Base-by-base conservation (phyloP, 495 filamentous ascomycete species). In the Neurospora sp. region DNA sequence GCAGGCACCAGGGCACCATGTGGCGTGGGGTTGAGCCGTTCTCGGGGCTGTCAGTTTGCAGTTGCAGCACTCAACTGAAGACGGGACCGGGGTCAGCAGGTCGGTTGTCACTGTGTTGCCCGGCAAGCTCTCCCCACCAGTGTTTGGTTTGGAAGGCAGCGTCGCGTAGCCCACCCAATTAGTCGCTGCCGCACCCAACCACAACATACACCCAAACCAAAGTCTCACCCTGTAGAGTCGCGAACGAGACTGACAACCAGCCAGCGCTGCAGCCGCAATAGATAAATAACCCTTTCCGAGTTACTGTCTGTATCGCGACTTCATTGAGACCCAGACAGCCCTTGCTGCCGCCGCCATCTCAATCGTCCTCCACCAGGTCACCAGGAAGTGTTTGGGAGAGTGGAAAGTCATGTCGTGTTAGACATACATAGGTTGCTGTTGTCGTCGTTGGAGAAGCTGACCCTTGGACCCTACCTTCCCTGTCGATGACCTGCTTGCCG, bases 121-220 rank as follows among this genome's bases (percentile, higher is more conserved):
- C 73, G 77, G 76, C 74, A 77, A 74, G 78, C 74, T 74, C 70
- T 73, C 71, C 47, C 71, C 71, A 68, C 70, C 65, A 65, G 27
- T 61, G 53, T 35, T 61, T 61, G 27, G 53, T 35, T 61, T 35
- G 53, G 20, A 61, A 27, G 45, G 69, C 69, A 45, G 68, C 69
- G 73, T 70, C 73, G 76, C 73, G 74, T 65, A 73, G 73, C 78
- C 79, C 78, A 79, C 77, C 45, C 75, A 78, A 73, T 9, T 16
- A 68, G 38, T 45, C 39, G 27, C 18, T 70, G 37, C 68, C 35
- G 76, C 74, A 77, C 73, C 77, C 72, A 35, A 80, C 78, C 79
- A 81, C 75, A 80, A 81, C 79, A 80, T 80, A 16, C 59, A 72
- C 18, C 22, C 35, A 20, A 31, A 8, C 65, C 37, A n/a, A 40